Conservation (phyloP, 768 basidiomycete species). For the Pisolithus orientalis region DNA sequence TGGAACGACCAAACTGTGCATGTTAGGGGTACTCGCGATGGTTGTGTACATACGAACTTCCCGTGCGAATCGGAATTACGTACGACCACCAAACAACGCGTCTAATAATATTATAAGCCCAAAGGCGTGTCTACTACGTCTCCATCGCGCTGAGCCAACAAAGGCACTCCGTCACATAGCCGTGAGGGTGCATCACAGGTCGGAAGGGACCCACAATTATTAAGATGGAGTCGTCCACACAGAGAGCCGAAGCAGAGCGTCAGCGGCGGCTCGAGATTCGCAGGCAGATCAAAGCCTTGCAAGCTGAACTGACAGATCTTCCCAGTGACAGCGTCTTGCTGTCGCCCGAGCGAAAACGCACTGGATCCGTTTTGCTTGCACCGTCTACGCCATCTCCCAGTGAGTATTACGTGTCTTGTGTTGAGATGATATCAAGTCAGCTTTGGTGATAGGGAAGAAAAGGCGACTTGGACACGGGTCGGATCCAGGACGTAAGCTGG, state of each 20-base stretch:
- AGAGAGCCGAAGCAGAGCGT: constrained; percentile 32
- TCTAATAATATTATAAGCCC: background rate
- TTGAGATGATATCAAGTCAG: background rate
- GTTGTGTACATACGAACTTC: too few species aligned
- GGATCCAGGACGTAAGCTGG: constrained; percentile 16
- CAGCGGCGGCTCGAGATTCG: constrained; percentile 44
- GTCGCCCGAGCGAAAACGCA: constrained; percentile 46
- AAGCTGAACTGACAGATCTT: constrained; percentile 45
- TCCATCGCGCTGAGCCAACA: too few species aligned
- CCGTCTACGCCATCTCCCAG: constrained; percentile 63
- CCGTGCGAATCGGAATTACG: too few species aligned
- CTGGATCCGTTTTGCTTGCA: constrained; percentile 33
- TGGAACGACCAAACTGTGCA: too few species aligned
- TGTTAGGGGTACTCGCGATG: too few species aligned
- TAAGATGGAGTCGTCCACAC: constrained; percentile 51
- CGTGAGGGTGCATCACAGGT: background rate
- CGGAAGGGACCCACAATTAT: too few species aligned
- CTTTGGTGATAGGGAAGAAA: constrained; percentile 30
- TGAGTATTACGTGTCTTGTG: constrained; percentile 26
- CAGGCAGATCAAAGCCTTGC: constrained; percentile 48
- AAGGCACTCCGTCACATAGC: background rate
- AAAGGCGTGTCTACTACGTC: background rate
- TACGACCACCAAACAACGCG: constrained; percentile 15
- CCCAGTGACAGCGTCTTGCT: constrained; percentile 21
- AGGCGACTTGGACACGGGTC: constrained; percentile 34